These are phyloP conservation scores for Teunomyces aglyptinius DNA, from an alignment of 805 yeast genomes.

Conservation along the genomic window DNA sequence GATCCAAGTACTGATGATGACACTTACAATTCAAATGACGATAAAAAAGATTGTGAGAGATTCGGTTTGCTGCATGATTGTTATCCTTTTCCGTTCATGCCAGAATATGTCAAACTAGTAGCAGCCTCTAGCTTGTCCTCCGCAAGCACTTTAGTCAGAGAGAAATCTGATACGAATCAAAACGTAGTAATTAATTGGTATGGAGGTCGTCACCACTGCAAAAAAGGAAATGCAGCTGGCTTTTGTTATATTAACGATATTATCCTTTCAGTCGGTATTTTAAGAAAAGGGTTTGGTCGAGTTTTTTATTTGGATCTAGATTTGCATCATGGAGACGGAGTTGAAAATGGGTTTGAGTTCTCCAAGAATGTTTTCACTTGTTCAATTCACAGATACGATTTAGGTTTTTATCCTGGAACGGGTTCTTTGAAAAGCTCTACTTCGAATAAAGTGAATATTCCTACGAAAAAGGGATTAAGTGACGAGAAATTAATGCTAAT, in stretches of 20 bases:
- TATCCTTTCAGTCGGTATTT: slow-evolving; percentile 51
- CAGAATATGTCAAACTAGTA: slow-evolving; percentile 45
- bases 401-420: slow-evolving; percentile 74
- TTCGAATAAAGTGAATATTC: slow-evolving; percentile 48
- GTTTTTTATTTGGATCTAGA: slow-evolving; percentile 70
- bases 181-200: slow-evolving; percentile 64
- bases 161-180: slow-evolving; percentile 14
- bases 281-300: slow-evolving; percentile 45
- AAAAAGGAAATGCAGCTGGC: slow-evolving; percentile 56
- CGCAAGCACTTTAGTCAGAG: slow-evolving; percentile 33
- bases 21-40: slow-evolving; percentile 13
- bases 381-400: slow-evolving; percentile 61
- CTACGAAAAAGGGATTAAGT: slow-evolving; percentile 54
- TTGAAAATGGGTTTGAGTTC: slow-evolving; percentile 58
- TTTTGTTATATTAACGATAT: slow-evolving; percentile 75
- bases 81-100: slow-evolving; percentile 55
- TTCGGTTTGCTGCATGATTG: slow-evolving; percentile 64
- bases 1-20: slow-evolving; percentile 7
- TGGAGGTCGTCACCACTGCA: slow-evolving; percentile 78
- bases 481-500: slow-evolving; percentile 44
- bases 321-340: slow-evolving; percentile 82
- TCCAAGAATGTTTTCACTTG: slow-evolving; percentile 57
- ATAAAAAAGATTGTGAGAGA: slow-evolving; percentile 13
- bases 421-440: slow-evolving; percentile 43
- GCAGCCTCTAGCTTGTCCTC: slow-evolving; percentile 61